These are phyloP conservation scores for Vitis amurensis DNA, from an alignment of 164 flowering plant genomes.

Conservation along the genomic window DNA sequence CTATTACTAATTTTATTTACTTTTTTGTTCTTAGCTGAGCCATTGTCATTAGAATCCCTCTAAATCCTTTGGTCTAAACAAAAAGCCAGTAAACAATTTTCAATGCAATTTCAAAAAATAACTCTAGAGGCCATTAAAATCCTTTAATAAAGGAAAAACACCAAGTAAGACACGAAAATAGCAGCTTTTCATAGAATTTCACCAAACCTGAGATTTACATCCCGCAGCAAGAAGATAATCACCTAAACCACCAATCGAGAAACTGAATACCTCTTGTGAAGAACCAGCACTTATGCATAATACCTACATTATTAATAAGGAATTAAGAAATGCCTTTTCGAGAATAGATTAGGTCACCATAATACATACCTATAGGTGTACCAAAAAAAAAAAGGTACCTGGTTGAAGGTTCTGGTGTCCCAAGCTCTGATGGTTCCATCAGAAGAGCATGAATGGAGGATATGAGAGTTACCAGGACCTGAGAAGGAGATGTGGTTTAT, in stretches of 20 bases:
- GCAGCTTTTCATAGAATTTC: too few relatives aligned
- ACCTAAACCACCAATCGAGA: constrained; percentile 75
- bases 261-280: constrained; percentile 73
- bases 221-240: constrained; percentile 88
- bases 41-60: too few relatives aligned
- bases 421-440: constrained; percentile 85
- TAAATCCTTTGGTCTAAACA: too few relatives aligned
- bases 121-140: too few relatives aligned
- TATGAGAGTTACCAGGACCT: constrained; percentile 41
- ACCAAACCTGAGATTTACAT: constrained; percentile 70
- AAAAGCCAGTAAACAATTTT: too few relatives aligned
- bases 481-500: constrained; percentile 70
- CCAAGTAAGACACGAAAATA: not conserved
- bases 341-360: too few relatives aligned
- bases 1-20: too few relatives aligned
- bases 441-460: constrained; percentile 77
- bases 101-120: too few relatives aligned
- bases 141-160: not conserved
- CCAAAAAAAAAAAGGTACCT: constrained; percentile 39
- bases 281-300: constrained; percentile 54
- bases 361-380: not conserved
- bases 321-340: not conserved
- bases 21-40: not conserved
- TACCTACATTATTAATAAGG: constrained; percentile 45
- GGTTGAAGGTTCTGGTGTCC: constrained; percentile 73